phyloP scores from a whole-genome alignment of 169 alveolate genomes.

The Plasmodium sp. region DNA sequence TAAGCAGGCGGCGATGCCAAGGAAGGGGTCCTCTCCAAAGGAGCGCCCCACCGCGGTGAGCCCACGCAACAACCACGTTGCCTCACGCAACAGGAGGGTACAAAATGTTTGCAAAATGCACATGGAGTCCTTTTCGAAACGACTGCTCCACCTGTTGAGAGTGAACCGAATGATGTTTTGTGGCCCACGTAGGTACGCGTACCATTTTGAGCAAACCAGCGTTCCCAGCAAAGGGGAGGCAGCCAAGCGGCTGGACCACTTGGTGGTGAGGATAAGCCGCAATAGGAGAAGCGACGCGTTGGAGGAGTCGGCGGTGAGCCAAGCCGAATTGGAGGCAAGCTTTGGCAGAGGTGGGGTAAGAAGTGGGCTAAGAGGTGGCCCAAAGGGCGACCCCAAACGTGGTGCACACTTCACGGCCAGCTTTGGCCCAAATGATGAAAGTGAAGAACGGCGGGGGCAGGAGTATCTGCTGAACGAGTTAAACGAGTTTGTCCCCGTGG shows the following conservation, averaged over 20 bases:
- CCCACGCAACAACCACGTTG: background rate
- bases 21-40: background rate
- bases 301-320: background rate
- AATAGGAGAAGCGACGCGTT: background rate
- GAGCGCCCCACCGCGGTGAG: background rate
- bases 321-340: background rate
- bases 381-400: background rate
- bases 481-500: slow-evolving; percentile 26
- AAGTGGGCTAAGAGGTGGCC: background rate
- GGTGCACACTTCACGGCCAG: background rate
- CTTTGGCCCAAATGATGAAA: background rate
- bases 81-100: background rate
- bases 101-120: background rate
- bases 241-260: background rate
- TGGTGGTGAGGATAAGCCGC: background rate
- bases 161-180: background rate
- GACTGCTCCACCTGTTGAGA: background rate
- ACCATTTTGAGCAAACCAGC: background rate
- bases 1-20: background rate
- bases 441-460: background rate
- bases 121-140: background rate
- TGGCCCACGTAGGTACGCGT: background rate
- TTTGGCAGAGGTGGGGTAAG: background rate
- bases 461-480: slow-evolving; percentile 43
- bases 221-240: background rate